Base-by-base conservation (phyloP, 2,329 filamentous ascomycete species). In the Fusarium circinatum region DNA sequence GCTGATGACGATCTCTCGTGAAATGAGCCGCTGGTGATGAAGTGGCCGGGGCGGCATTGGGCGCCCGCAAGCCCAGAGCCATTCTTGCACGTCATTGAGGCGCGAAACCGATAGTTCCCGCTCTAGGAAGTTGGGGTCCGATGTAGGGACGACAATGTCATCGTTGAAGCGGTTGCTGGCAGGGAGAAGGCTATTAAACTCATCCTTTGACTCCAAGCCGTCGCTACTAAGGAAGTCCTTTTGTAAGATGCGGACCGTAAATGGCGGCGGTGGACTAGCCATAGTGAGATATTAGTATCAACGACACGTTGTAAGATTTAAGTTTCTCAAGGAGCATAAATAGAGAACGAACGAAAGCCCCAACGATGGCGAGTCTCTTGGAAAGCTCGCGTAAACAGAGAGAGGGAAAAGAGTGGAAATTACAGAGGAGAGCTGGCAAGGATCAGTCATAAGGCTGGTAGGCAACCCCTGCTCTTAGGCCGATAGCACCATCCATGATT, bases 41-140 rank as follows among this genome's bases (percentile, higher is more conserved):
- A 84, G 75, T 28, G 82, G 80, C 8, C 79, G 79, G n/a, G 82
- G 83, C 20, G 82, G 83, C 80, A 77, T 75, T 17, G 75, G 71
- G 6, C 75, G 75, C 3, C 75, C 75, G 12, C 75, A 76, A 24
- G 76, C 45, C 75, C 75, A 77, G 38, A 77, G 75, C 49, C 59
- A 74, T 26, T 64, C 32, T 47, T 74, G 71, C 13, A 74, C 41
- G 26, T 71, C 71, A 28, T 62, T 74, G 22, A 74, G 71, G 14
- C 71, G 71, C 6, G 64, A 71, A 18, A 74, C 71, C 7, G 72
- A 74, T 6, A 74, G 49, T 26, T 74, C 71, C 8, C 54, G 54
- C 18, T 74, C 71, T 28, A 74, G 30, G 8, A 74, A 74, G 32
- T 74, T 71, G 26, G 71, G 58, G 36, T 74, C 71, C 5, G 67